Conservation (phyloP, 2,329 filamentous ascomycete species). For the Colletotrichum orbiculare region DNA sequence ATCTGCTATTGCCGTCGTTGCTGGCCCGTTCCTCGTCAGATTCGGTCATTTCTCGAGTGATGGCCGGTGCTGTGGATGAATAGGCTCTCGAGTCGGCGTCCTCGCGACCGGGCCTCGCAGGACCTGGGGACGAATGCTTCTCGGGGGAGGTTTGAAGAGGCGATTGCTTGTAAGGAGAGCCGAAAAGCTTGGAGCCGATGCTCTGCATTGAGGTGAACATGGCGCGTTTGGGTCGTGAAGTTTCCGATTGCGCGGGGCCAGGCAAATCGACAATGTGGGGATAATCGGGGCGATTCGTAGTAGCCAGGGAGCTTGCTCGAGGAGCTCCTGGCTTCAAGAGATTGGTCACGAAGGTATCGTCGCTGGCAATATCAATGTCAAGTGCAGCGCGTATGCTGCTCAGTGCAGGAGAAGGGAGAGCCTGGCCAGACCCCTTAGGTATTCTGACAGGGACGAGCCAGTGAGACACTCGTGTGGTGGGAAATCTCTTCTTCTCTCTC, state of each 20-base stretch:
- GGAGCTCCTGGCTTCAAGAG: conserved; percentile 11
- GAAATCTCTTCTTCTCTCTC: too few species aligned
- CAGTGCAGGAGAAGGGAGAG: too few species aligned
- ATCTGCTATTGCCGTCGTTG: too few species aligned
- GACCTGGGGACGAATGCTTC: conserved; percentile 33
- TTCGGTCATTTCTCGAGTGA: not conserved
- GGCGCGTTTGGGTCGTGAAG: not conserved
- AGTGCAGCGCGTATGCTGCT: too few species aligned
- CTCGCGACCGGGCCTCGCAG: conserved; percentile 14
- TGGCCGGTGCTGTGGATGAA: conserved; percentile 27
- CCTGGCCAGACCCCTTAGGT: too few species aligned
- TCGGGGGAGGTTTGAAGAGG: not conserved
- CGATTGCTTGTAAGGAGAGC: not conserved
- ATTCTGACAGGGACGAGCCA: not conserved
- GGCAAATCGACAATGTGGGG: not conserved
- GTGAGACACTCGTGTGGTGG: not conserved
- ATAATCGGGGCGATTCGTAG: not conserved
- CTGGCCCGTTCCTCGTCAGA: too few species aligned
- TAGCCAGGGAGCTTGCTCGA: conserved; percentile 11
- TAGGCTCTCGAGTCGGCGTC: not conserved
- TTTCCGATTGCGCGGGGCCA: not conserved
- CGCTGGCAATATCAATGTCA: not conserved
- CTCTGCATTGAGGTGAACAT: conserved; percentile 33
- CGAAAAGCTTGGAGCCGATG: not conserved
- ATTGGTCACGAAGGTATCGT: not conserved